Evolutionary conservation across 2,329 filamentous ascomycete species (phyloP), one percentile per base, ranked within the genome.

Genomic region (Hymenoscyphus fructigenus): DNA sequence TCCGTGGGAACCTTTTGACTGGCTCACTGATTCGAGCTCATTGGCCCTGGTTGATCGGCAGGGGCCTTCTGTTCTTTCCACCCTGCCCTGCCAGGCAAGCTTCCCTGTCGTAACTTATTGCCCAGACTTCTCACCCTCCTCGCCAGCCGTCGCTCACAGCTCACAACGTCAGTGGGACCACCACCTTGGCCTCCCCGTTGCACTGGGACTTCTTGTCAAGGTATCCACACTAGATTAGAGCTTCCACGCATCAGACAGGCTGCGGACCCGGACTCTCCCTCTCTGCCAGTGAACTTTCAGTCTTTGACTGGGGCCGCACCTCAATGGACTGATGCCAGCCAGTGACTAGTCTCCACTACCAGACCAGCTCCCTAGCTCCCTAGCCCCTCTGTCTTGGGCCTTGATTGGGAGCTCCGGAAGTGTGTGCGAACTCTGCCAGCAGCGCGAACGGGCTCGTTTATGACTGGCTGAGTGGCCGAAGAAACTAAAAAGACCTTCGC

Each of bases 381-480:
- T 50, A 23, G 44, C 44, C 10, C 20, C 47, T 23, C 47, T n/a
- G n/a, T 53, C 44, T 53, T 34, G 15, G 41, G 26, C 20, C 59
- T n/a, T 55, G 59, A 60, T 60, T 60, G 57, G 57, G 34, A 41
- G 32, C 36, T 29, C 23, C 56, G 34, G 56, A 58, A 32, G 56
- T 32, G 26, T 32, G 56, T 26, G 57, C 57, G n/a, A 23, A 59
- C 36, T 38, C 47, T 53, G 47, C 47, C 47, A 53, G 47, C 47
- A 53, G 47, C 47, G 47, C 47, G 47, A 53, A 53, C 36, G 57
- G 34, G 34, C 57, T 41, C 26, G 57, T 23, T 44, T 56, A 57
- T 61, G 60, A 61, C 47, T 60, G 59, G 59, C 59, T 53, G 59
- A 20, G 47, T 53, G 47, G 47, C 47, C 44, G n/a, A 23, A 50